Percentiles rank a stretch among this genome's conserved stretches.
Evolutionary conservation across 768 basidiomycete species (phyloP).

Genomic region (Auriscalpium orientale): DNA sequence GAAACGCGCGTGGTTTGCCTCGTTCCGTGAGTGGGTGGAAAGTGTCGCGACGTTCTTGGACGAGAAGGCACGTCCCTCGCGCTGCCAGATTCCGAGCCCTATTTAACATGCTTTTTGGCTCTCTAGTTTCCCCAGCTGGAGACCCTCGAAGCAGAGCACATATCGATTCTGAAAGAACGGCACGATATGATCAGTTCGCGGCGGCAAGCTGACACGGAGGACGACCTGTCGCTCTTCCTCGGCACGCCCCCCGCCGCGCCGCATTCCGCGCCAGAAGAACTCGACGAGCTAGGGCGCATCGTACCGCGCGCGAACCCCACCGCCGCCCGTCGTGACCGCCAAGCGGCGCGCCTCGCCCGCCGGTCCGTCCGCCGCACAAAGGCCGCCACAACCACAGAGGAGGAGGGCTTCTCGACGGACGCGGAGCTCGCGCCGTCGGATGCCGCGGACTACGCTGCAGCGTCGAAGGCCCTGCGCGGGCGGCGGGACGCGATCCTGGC

Average conservation of each 20-base stretch:
- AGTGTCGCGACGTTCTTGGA: constrained; percentile 80
- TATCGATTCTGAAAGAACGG: constrained; percentile 69
- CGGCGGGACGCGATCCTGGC: constrained; percentile 54
- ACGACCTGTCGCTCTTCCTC: constrained; percentile 68
- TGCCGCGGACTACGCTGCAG: constrained; percentile 57
- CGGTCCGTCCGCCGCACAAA: constrained; percentile 35
- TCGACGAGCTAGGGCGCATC: constrained; percentile 57
- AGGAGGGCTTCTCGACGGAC: constrained; percentile 89
- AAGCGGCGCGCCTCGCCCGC: constrained; percentile 50
- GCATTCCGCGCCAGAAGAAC: constrained; percentile 30
- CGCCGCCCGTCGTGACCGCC: constrained; percentile 44
- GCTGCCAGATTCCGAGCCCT: too few species aligned
- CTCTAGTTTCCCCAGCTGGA: constrained; percentile 70
- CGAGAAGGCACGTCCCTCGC: constrained; percentile 56
- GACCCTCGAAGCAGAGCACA: constrained; percentile 66
- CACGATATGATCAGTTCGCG: constrained; percentile 59
- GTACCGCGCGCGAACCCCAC: constrained; percentile 40
- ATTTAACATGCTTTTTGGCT: too few species aligned
- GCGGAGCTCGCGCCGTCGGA: constrained; percentile 62
- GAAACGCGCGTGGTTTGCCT: constrained; percentile 75
- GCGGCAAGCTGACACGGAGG: constrained; percentile 69
- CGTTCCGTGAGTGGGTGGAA: constrained; percentile 77
- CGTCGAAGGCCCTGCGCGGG: constrained; percentile 44
- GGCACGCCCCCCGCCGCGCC: constrained; percentile 37
- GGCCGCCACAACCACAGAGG: constrained; percentile 27